phyloP scores from a whole-genome alignment of 2,329 filamentous ascomycete genomes.

The Calonectria pseudoturangicola region DNA sequence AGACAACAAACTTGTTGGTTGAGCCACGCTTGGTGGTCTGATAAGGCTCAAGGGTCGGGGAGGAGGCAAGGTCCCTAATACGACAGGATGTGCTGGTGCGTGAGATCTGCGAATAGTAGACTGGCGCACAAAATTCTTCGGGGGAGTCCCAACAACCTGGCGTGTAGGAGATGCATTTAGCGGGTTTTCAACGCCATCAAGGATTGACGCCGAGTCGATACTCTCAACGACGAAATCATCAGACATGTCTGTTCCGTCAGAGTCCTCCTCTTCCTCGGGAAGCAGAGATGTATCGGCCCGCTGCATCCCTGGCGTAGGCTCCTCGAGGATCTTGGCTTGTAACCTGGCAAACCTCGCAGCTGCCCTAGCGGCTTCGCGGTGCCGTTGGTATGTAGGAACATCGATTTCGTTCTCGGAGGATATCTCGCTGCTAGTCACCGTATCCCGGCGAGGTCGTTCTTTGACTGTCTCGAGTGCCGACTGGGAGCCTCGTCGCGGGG shows the following conservation, averaged over 20 bases:
- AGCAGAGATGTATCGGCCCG: conserved; percentile 71
- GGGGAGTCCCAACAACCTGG: conserved; percentile 78
- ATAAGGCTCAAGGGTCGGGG: conserved; percentile 80
- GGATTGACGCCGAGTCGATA: conserved; percentile 82
- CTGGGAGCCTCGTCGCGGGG: conserved; percentile 79
- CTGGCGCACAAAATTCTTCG: conserved; percentile 75
- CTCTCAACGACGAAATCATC: conserved; percentile 78
- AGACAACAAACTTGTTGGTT: conserved; percentile 82
- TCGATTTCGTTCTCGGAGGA: conserved; percentile 89
- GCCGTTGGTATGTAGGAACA: conserved; percentile 77
- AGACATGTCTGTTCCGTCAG: conserved; percentile 78
- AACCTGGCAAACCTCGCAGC: conserved; percentile 66
- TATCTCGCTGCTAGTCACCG: conserved; percentile 87
- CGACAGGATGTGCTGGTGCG: conserved; percentile 72
- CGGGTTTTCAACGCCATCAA: conserved; percentile 78
- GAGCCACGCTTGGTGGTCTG: conserved; percentile 79
- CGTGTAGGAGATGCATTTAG: conserved; percentile 72
- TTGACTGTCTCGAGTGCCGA: conserved; percentile 82
- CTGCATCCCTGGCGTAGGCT: conserved; percentile 62
- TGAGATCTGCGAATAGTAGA: conserved; percentile 79
- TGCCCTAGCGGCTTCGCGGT: conserved; percentile 76
- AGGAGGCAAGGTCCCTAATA: conserved; percentile 81
- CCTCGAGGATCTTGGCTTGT: conserved; percentile 63
- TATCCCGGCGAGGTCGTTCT: conserved; percentile 82
- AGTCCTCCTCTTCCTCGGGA: conserved; percentile 76